Base-by-base conservation (phyloP, 2,329 filamentous ascomycete species). In the Hortaea sp. region DNA sequence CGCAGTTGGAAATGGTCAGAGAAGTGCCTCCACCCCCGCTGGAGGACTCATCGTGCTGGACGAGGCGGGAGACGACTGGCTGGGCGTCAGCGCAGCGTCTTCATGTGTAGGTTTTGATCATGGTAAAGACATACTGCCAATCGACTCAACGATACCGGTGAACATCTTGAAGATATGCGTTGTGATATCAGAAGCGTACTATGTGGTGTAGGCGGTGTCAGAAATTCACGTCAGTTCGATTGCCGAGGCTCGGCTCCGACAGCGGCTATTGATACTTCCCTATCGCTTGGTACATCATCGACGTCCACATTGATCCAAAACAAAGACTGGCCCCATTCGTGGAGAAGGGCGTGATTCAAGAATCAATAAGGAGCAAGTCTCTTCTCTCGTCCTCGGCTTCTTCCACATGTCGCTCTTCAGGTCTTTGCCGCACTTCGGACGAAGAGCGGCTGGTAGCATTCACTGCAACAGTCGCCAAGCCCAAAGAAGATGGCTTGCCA, bases 101-200 rank as follows among this genome's bases (percentile, higher is more conserved):
- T 52, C 57, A 61, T 60, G 53, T 53, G 55, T n/a, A n/a, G n/a
- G n/a, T n/a, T n/a, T n/a, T n/a, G n/a, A 49, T 42, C 30, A 35
- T 13, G 41, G 34, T 51, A 40, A 45, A 49, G 47, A 72, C 82
- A 69, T 72, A 94, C 90, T 89, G 72, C 92, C 92, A 53, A 97
- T 84, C 51, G 84, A 84, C 70, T 95, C 88, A 45, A 95, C 86
- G 51, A 95, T 85, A 57, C 92, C 92, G 48, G 92, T 97, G 63
- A 98, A 97, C 92, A 98, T 97, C 51, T 52, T 73, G 58, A 7
- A 40, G 7, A 32, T 39, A 20, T 45, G 41, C 32, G 7, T 35
- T 35, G n/a, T 35, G 32, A 20, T 20, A 20, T 20, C 20, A 20
- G 20, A 20, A 20, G 20, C 20, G 20, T 20, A 20, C n/a, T n/a